Percentiles rank a stretch among this genome's conserved stretches.
Conservation (phyloP, 495 filamentous ascomycete genomes). For the Bacidia gigantensis region DNA sequence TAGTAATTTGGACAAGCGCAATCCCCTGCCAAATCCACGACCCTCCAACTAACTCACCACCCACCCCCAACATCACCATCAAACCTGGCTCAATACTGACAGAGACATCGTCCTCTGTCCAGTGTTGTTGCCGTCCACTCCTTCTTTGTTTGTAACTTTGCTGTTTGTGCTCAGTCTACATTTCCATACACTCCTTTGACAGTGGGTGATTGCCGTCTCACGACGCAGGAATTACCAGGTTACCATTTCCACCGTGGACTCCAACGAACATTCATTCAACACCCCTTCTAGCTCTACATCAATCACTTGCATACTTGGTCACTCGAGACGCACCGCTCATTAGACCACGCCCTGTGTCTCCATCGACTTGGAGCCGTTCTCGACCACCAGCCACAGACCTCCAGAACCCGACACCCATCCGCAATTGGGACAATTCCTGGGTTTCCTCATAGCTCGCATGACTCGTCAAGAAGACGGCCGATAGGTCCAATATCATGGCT, state of each 20-base stretch:
- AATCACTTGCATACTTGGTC: too few species aligned
- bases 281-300: too few species aligned
- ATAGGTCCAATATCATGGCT: background rate
- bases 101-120: constrained; percentile 12
- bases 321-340: too few species aligned
- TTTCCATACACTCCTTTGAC: constrained; percentile 13
- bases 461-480: background rate
- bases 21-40: background rate
- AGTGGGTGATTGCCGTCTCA: background rate
- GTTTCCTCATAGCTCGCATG: background rate
- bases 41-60: constrained; percentile 3
- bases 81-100: constrained; percentile 15
- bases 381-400: background rate
- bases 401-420: background rate
- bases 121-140: constrained; percentile 21
- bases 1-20: too few species aligned
- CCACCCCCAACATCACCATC: constrained; percentile 5
- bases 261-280: too few species aligned
- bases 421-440: background rate
- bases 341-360: too few species aligned
- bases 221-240: background rate
- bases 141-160: constrained; percentile 9
- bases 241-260: background rate
- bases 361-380: too few species aligned
- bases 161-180: constrained; percentile 1